Conservation (phyloP, 768 basidiomycete genomes). For the Albatrellus ellisii region DNA sequence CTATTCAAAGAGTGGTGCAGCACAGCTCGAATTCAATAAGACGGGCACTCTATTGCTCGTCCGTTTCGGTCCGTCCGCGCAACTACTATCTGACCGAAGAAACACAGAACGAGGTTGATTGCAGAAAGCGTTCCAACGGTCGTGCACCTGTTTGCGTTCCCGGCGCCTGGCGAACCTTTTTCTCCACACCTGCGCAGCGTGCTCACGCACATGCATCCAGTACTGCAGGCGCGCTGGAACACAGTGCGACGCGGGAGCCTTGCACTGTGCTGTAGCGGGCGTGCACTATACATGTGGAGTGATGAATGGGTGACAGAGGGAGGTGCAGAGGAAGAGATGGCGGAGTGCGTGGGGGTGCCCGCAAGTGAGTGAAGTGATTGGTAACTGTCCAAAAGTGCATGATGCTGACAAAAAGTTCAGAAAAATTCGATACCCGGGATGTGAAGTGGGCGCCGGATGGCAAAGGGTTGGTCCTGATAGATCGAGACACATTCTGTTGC, state of each 20-base stretch:
- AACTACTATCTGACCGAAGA: background rate
- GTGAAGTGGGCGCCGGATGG: slow-evolving; percentile 81
- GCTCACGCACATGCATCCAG: slow-evolving; percentile 47
- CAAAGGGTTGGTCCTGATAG: slow-evolving; percentile 61
- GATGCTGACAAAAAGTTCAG: slow-evolving; percentile 22
- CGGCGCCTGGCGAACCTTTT: slow-evolving; percentile 42
- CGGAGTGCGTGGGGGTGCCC: slow-evolving; percentile 84
- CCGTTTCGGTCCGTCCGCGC: slow-evolving; percentile 48
- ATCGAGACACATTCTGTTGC: slow-evolving; percentile 63
- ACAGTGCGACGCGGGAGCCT: slow-evolving; percentile 67
- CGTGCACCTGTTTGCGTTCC: slow-evolving; percentile 63
- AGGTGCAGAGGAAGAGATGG: slow-evolving; percentile 56
- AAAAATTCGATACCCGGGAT: slow-evolving; percentile 58
- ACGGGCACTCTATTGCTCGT: slow-evolving; percentile 62
- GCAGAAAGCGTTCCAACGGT: slow-evolving; percentile 51
- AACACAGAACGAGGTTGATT: slow-evolving; percentile 7
- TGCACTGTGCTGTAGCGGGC: slow-evolving; percentile 50
- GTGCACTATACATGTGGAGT: slow-evolving; percentile 68
- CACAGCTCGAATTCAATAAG: slow-evolving; percentile 73
- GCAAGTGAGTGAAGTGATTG: slow-evolving; percentile 41
- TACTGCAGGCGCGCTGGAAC: slow-evolving; percentile 69
- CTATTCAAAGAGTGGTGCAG: slow-evolving; percentile 50
- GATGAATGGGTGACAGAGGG: slow-evolving; percentile 61
- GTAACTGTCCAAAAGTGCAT: background rate
- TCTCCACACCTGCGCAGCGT: slow-evolving; percentile 51